phyloP scores from a whole-genome alignment of 2,329 filamentous ascomycete species.

The Dryadomyces sulphureus region DNA sequence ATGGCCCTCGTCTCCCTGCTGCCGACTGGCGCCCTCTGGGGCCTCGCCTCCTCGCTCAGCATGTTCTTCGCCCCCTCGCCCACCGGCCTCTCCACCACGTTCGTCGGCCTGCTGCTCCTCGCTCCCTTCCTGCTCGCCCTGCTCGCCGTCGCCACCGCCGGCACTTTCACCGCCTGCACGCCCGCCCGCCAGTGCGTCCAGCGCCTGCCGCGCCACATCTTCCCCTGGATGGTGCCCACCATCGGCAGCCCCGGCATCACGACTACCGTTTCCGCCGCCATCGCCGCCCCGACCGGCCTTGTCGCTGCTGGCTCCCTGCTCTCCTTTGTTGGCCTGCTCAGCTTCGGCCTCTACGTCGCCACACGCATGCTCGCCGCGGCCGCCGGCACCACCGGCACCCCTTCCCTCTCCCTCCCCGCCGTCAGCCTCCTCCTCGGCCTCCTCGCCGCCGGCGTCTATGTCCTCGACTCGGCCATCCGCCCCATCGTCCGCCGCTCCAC shows the following conservation, averaged over 20 bases:
- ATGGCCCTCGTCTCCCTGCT: constrained; percentile 29
- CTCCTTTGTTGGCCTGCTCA: constrained; percentile 25
- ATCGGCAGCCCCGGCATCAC: neutral
- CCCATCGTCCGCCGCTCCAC: constrained; percentile 32
- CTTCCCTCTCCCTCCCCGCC: constrained; percentile 23
- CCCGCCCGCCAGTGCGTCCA: neutral
- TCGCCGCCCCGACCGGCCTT: constrained; percentile 9
- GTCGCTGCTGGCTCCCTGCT: constrained; percentile 17
- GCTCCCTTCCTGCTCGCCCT: constrained; percentile 28
- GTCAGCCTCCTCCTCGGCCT: constrained; percentile 31
- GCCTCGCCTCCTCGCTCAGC: constrained; percentile 27
- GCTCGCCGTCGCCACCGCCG: constrained; percentile 5
- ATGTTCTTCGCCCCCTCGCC: constrained; percentile 31
- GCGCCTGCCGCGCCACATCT: neutral
- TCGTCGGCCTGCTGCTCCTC: constrained; percentile 31
- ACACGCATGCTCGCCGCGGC: constrained; percentile 19
- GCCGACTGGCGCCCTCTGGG: constrained; percentile 32
- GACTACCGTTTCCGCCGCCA: neutral
- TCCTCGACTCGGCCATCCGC: constrained; percentile 24
- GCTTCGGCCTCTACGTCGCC: constrained; percentile 28
- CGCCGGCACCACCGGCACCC: constrained; percentile 5
- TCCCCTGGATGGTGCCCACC: neutral
- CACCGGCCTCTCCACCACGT: constrained; percentile 21
- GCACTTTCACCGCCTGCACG: neutral
- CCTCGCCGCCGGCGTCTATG: constrained; percentile 26